Percentiles rank a stretch among this genome's conserved stretches.
Evolutionary conservation across 495 filamentous ascomycete genomes (phyloP).

Genomic region (Paragyromitra xinjiangensis): DNA sequence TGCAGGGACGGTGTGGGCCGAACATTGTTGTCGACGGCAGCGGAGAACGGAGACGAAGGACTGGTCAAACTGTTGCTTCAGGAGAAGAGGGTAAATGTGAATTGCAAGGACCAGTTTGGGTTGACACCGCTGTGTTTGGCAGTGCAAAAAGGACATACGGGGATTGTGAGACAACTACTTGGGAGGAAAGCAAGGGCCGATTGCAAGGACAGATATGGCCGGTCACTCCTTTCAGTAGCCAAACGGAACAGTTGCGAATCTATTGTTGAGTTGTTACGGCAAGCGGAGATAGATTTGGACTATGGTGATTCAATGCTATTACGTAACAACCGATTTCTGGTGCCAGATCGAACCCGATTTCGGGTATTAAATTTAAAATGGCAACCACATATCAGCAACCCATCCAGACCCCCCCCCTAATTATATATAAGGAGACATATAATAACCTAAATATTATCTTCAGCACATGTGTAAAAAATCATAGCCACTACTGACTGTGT

Average conservation of each 20-base stretch:
- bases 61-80: not conserved
- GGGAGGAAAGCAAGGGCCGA: constrained; percentile 16
- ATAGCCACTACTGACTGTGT: no score
- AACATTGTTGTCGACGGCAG: not conserved
- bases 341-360: no score
- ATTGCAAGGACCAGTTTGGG: not conserved
- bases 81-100: not conserved
- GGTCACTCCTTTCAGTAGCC: not conserved
- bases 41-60: not conserved
- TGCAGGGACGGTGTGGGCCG: not conserved
- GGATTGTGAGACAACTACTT: not conserved
- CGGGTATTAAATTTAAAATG: no score
- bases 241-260: constrained; percentile 53
- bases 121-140: not conserved
- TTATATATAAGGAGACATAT: no score
- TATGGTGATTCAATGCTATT: not conserved
- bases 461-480: no score
- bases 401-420: no score
- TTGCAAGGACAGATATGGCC: constrained; percentile 33
- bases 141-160: not conserved
- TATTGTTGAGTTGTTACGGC: constrained; percentile 54
- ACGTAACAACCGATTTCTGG: no score
- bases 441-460: no score
- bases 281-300: not conserved
- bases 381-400: no score